Evolutionary conservation across 1,284 basidiomycete species (phyloP).

Genomic region (Ganoderma meredithae): DNA sequence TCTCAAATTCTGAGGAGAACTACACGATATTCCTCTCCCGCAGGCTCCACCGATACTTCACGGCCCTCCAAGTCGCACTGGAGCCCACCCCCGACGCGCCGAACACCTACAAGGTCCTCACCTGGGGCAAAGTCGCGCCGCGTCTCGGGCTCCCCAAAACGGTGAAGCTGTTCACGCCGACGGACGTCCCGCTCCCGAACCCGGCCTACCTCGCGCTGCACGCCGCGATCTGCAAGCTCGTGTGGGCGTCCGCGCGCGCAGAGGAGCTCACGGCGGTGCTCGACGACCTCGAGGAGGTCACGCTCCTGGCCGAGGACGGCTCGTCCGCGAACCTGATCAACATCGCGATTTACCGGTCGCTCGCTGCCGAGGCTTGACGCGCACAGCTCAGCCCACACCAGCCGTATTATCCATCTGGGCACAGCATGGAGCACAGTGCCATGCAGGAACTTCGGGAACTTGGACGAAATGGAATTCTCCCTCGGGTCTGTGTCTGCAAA

Average conservation of each 20-base stretch:
- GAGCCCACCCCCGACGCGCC: conserved; percentile 23
- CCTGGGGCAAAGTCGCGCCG: conserved; percentile 32
- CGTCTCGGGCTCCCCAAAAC: conserved; percentile 30
- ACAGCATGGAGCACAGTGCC: neutral
- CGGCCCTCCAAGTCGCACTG: conserved; percentile 29
- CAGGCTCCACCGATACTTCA: conserved; percentile 31
- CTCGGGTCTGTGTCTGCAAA: neutral
- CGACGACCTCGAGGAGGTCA: conserved; percentile 29
- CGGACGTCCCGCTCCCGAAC: conserved; percentile 22
- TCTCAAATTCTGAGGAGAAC: neutral
- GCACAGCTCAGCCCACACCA: no score
- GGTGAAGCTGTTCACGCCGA: conserved; percentile 22
- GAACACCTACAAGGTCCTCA: conserved; percentile 27
- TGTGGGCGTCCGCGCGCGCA: conserved; percentile 29
- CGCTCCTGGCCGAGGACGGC: conserved; percentile 28
- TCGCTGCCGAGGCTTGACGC: conserved; percentile 7
- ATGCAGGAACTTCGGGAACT: neutral
- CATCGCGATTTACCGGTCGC: conserved; percentile 29
- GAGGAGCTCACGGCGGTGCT: conserved; percentile 31
- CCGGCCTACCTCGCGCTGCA: conserved; percentile 30
- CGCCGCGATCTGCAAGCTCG: conserved; percentile 26
- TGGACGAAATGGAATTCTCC: neutral
- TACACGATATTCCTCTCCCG: neutral
- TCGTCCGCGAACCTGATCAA: conserved; percentile 31
- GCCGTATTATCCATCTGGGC: neutral